These are phyloP conservation scores for Mycena amicta DNA, from an alignment of 768 basidiomycete genomes.

Conservation along the genomic window DNA sequence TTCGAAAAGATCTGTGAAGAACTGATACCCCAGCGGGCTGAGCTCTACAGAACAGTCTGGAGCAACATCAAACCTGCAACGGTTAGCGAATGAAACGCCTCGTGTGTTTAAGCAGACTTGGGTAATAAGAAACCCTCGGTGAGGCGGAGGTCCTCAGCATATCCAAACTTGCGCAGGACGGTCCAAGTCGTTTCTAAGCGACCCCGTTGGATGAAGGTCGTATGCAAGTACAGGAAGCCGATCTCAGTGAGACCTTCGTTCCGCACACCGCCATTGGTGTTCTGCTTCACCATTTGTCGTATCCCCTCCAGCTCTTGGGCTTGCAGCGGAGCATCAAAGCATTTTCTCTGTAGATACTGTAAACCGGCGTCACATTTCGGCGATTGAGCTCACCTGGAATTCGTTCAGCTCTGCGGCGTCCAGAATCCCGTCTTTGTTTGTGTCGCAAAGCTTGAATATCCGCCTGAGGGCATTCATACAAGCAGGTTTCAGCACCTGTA, in stretches of 20 bases:
- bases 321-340: constrained; percentile 92
- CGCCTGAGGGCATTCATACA: constrained; percentile 85
- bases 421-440: constrained; percentile 91
- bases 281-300: constrained; percentile 83
- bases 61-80: constrained; percentile 84
- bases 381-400: constrained; percentile 71
- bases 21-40: constrained; percentile 91
- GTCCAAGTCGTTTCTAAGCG: constrained; percentile 98
- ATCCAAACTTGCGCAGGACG: constrained; percentile 91
- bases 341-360: constrained; percentile 68
- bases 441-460: constrained; percentile 96
- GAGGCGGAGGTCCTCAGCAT: constrained; percentile 90
- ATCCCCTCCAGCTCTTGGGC: constrained; percentile 95
- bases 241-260: constrained; percentile 86
- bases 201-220: constrained; percentile 94
- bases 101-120: constrained; percentile 57
- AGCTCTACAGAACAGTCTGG: constrained; percentile 94
- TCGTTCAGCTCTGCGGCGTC: constrained; percentile 93
- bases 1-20: constrained; percentile 96
- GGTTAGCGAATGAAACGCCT: constrained; percentile 15
- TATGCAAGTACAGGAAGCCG: constrained; percentile 93
- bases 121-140: constrained; percentile 87
- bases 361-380: neutral
- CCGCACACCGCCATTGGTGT: constrained; percentile 73
- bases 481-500: constrained; percentile 87